Percentiles rank a stretch among this genome's conserved stretches.
Conservation (phyloP, 2,329 filamentous ascomycete genomes). For the Diplodia seriata region DNA sequence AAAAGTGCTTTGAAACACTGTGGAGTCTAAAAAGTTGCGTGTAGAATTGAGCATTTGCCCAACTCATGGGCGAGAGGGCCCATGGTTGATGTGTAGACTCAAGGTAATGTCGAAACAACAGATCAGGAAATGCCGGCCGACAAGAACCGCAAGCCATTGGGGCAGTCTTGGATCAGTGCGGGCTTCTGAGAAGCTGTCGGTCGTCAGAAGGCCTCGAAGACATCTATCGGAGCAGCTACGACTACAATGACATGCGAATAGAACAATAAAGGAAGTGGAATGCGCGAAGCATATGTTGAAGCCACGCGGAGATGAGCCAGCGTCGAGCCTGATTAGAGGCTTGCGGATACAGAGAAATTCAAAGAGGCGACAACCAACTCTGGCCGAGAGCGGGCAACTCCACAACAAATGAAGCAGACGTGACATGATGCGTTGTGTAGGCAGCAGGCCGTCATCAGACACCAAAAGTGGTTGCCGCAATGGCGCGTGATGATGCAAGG, state of each 20-base stretch:
- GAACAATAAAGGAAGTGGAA: neutral
- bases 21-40: neutral
- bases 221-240: neutral
- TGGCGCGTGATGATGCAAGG: conserved; percentile 24
- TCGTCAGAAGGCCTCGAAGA: neutral
- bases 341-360: neutral
- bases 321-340: neutral
- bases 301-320: neutral
- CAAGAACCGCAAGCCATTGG: neutral
- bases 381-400: neutral
- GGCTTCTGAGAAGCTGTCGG: neutral
- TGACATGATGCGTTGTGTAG: neutral
- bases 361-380: neutral
- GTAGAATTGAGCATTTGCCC: neutral
- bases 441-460: neutral
- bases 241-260: neutral
- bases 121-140: neutral
- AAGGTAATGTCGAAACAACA: neutral
- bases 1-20: too few relatives aligned
- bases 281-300: neutral
- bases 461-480: conserved; percentile 11
- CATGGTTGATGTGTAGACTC: neutral
- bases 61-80: neutral
- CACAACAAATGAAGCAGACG: neutral
- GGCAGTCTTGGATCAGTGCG: neutral